Evolutionary conservation across 2,329 filamentous ascomycete species (phyloP), one percentile per base, ranked within the genome.

Genomic region (Fusarium pilosicola): DNA sequence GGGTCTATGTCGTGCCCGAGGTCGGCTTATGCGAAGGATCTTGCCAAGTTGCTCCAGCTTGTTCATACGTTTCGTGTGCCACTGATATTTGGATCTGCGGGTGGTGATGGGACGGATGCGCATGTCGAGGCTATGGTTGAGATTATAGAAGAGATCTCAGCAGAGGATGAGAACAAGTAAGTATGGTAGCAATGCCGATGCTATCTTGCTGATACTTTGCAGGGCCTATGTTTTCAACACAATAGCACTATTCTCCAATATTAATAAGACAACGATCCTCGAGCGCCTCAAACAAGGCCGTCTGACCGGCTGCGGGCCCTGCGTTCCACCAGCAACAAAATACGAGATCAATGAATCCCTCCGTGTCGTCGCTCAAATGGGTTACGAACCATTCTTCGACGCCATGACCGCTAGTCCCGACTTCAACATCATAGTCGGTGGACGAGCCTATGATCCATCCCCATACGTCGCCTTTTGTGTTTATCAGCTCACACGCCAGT

Each of bases 391-490:
- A 1, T 86, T 85, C 36, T 26, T 85, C 1, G 73, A 83, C 12
- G 85, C 83, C 9, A 84, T 86, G 83, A 64, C 76, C 9, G 76
- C 78, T 0, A 68, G 82, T 6, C 83, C 84, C 0, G 82, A 87
- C 66, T 85, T 84, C 56, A 79, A 86, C 57, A 78, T 88, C 57
- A 81, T 88, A n/a, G 77, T 88, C 6, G 86, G 83, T 1, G 87
- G 87, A 1, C 77, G 84, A 3, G 80, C 83, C 1, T 85, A 85
- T 45, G 84, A 85, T 26, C 84, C 83, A 0, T 79, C 83, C 0
- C 83, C 84, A 2, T 85, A 82, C 38, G 79, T 81, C 13, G 84
- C 82, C 1, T 85, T 76, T n/a, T 76, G 67, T 1, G 36, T 52
- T 1, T 46, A 71, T 4, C 75, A 77, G 9, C 55, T 77, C 1